Evolutionary conservation across 2,329 filamentous ascomycete genomes (phyloP).

Genomic region (Trichocomaceae sp.): DNA sequence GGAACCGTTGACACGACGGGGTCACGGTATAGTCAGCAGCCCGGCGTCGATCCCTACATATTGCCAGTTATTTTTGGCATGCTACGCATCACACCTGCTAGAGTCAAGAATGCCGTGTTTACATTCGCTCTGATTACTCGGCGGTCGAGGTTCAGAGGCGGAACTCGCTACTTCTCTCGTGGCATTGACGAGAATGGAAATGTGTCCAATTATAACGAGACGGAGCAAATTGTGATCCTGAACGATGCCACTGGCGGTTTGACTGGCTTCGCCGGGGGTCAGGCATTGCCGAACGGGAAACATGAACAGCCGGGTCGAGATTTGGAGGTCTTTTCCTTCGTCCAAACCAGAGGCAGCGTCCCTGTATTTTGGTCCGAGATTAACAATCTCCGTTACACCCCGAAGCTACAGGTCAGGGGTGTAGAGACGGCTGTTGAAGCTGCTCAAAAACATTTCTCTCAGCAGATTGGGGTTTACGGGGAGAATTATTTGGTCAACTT

Average conservation of each 20-base stretch:
- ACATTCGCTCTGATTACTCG: constrained; percentile 84
- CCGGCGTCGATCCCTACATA: constrained; percentile 81
- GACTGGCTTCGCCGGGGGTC: constrained; percentile 71
- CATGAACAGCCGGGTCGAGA: constrained; percentile 60
- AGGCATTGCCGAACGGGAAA: constrained; percentile 68
- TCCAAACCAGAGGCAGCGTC: constrained; percentile 93
- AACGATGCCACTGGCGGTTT: constrained; percentile 73
- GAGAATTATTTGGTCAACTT: constrained; percentile 97
- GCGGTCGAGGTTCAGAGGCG: constrained; percentile 78
- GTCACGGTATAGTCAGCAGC: constrained; percentile 52
- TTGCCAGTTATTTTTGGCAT: constrained; percentile 95
- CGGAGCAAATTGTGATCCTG: constrained; percentile 82
- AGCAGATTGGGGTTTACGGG: constrained; percentile 89
- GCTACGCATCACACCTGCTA: constrained; percentile 81
- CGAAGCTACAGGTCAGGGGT: constrained; percentile 78
- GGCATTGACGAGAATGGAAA: constrained; percentile 89
- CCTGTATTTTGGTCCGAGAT: constrained; percentile 95
- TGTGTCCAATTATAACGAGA: constrained; percentile 99
- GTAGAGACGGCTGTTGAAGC: constrained; percentile 74
- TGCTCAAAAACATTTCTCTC: constrained; percentile 79
- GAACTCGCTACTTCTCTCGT: constrained; percentile 90
- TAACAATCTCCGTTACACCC: constrained; percentile 86
- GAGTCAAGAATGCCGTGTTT: constrained; percentile 74
- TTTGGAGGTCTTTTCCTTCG: constrained; percentile 84
- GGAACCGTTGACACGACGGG: constrained; percentile 45